Percentiles rank a stretch among this genome's conserved stretches.
Conservation (phyloP, 129 eudicot genomes). For the Smallanthus sonchifolius region DNA sequence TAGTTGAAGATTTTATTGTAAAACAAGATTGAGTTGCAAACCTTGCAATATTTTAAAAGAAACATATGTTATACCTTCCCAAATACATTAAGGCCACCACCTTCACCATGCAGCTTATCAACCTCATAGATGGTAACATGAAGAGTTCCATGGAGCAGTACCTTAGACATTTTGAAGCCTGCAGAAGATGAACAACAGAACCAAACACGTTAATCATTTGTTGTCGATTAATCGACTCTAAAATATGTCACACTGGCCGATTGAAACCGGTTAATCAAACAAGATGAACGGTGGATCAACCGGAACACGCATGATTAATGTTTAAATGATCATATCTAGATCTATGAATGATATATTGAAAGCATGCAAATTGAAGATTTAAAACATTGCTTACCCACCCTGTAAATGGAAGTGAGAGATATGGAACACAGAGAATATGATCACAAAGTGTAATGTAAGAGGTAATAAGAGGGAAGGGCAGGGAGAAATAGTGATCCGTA, state of each 20-base stretch:
- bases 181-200: constrained; percentile 1
- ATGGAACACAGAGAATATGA: constrained; percentile 11
- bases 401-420: constrained; percentile 6
- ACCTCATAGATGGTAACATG: constrained; percentile 67
- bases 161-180: constrained; percentile 51
- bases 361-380: not conserved
- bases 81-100: constrained; percentile 38
- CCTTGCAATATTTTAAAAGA: not conserved
- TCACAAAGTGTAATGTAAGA: constrained; percentile 5
- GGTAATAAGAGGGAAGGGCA: constrained; percentile 22
- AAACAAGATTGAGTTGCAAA: too few species aligned
- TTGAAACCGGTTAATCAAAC: not conserved
- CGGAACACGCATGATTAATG: not conserved
- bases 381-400: not conserved
- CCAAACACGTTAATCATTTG: not conserved
- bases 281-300: not conserved
- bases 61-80: constrained; percentile 35
- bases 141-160: constrained; percentile 66
- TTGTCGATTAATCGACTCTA: not conserved
- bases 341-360: not conserved
- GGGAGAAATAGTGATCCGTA: constrained; percentile 26
- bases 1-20: too few species aligned
- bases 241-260: not conserved
- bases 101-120: constrained; percentile 39
- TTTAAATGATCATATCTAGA: not conserved